phyloP scores from a whole-genome alignment of 352 stramenopile genomes.

The Phytophthora kernoviae region DNA sequence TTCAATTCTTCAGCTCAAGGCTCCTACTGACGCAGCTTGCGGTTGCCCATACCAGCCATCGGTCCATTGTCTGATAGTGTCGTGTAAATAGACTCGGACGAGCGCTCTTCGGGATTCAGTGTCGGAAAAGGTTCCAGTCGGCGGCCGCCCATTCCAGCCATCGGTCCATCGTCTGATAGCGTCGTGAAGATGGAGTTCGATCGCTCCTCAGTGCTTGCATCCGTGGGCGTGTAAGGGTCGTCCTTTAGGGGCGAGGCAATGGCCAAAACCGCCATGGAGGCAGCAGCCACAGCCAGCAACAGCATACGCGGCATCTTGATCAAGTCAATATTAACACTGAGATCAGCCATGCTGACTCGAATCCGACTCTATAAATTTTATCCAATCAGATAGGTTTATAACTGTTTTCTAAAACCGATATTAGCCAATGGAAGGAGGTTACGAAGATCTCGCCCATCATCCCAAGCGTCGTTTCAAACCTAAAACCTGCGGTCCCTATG shows the following conservation, averaged over 20 bases:
- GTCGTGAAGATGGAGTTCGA: constrained; percentile 38
- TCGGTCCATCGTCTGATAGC: constrained; percentile 35
- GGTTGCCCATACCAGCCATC: constrained; percentile 24
- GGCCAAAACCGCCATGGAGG: constrained; percentile 3
- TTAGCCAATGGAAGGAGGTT: too few species aligned
- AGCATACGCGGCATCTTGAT: constrained; percentile 19
- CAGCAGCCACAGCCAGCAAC: constrained; percentile 1
- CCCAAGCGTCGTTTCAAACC: constrained; percentile 23
- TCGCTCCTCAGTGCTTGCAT: constrained; percentile 36
- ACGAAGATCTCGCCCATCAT: too few species aligned
- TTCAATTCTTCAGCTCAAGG: too few species aligned
- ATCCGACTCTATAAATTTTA: too few species aligned
- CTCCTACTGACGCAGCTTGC: constrained; percentile 25
- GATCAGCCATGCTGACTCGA: not conserved
- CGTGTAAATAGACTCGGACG: constrained; percentile 30
- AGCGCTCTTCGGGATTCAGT: constrained; percentile 13
- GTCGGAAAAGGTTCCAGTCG: constrained; percentile 10
- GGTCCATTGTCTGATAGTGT: constrained; percentile 30
- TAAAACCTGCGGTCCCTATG: constrained; percentile 35
- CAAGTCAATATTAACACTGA: not conserved
- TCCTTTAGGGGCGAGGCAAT: constrained; percentile 12
- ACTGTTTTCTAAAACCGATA: too few species aligned
- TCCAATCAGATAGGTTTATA: not conserved
- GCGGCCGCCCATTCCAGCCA: constrained; percentile 27
- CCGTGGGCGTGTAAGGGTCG: constrained; percentile 33